These are phyloP conservation scores for Paramecium pentaurelia DNA, from an alignment of 73 alveolate genomes.

Conservation along the genomic window DNA sequence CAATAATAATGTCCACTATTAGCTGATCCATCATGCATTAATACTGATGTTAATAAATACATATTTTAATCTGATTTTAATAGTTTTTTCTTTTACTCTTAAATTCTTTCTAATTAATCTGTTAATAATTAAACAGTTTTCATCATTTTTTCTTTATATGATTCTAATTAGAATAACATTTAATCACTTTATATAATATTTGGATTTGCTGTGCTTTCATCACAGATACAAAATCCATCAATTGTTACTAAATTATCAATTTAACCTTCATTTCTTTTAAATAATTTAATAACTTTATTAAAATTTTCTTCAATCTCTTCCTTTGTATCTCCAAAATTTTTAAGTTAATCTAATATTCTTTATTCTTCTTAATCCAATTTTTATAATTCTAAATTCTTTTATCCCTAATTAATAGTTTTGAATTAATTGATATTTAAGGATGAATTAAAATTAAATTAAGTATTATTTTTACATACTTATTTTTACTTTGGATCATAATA, in stretches of 20 bases:
- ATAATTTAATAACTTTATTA: not conserved
- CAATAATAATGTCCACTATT: constrained; percentile 33
- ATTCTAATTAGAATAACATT: not conserved
- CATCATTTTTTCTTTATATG: not conserved
- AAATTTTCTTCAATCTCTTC: not conserved
- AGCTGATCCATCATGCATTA: constrained; percentile 51
- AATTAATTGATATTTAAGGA: not conserved
- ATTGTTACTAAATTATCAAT: not conserved
- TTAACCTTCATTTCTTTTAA: constrained; percentile 38
- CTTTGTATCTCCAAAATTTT: not conserved
- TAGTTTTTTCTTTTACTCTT: not conserved
- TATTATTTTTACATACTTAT: not conserved
- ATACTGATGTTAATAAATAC: constrained; percentile 1
- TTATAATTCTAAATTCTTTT: not conserved
- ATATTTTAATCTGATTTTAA: not conserved
- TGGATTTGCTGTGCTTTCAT: not conserved
- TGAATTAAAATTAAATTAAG: not conserved
- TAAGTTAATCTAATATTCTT: not conserved
- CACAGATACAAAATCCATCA: constrained; percentile 7
- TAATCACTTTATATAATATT: not conserved
- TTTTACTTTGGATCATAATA: constrained; percentile 30
- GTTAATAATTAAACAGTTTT: not conserved
- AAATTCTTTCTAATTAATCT: not conserved
- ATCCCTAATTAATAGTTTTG: not conserved
- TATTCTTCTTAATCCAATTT: not conserved